phyloP scores from a whole-genome alignment of 1,284 basidiomycete species.

The Tetrapyrgos nigripes region DNA sequence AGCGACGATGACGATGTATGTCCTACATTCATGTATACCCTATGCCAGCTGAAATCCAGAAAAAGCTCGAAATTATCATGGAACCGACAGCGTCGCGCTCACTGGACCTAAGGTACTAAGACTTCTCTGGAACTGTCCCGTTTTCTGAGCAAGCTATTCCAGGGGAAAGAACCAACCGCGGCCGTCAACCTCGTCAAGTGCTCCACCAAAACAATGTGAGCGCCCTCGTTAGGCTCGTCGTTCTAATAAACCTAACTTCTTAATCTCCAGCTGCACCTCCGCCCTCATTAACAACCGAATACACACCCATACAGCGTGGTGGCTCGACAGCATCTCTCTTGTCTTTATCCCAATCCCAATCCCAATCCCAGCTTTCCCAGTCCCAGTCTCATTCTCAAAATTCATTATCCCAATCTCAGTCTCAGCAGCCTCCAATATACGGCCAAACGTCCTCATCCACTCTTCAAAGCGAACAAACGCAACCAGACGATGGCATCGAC shows the following conservation, averaged over 20 bases:
- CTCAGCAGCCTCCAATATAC: background rate
- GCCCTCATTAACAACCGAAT: constrained; percentile 86
- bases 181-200: constrained; percentile 34
- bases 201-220: constrained; percentile 42
- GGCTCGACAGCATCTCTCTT: constrained; percentile 36
- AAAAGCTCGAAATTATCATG: constrained; percentile 86
- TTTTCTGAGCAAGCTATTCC: background rate
- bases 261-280: constrained; percentile 43
- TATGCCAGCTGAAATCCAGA: background rate
- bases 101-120: constrained; percentile 69
- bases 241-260: background rate
- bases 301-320: constrained; percentile 84
- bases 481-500: constrained; percentile 61
- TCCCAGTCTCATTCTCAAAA: constrained; percentile 24
- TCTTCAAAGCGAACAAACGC: constrained; percentile 14
- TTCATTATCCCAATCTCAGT: constrained; percentile 18
- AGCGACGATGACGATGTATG: constrained; percentile 51
- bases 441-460: background rate
- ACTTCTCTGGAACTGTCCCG: background rate
- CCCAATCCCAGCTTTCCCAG: constrained; percentile 25
- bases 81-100: constrained; percentile 67
- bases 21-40: constrained; percentile 6
- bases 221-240: constrained; percentile 39
- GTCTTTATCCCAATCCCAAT: background rate
- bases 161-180: constrained; percentile 28